These are phyloP conservation scores for Aspergillus sp. DNA, from an alignment of 2,329 filamentous ascomycete genomes.

Conservation along the genomic window DNA sequence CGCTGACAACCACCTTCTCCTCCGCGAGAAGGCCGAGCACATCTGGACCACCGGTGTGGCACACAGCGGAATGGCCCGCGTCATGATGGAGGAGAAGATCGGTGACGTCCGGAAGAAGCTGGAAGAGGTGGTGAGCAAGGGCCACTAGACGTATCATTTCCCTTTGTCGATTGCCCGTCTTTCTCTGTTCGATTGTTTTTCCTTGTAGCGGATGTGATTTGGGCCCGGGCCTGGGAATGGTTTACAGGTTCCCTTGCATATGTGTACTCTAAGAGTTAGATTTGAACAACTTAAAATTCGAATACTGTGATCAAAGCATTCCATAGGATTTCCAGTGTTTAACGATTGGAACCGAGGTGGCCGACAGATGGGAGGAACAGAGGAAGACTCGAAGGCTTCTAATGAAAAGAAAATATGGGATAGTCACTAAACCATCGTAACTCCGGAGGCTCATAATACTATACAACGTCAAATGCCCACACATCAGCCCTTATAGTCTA, in stretches of 20 bases:
- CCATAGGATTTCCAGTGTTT: not conserved
- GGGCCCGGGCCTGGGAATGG: conserved; percentile 7
- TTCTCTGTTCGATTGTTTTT: conserved; percentile 6
- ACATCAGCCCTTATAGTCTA: not conserved
- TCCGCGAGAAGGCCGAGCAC: conserved; percentile 66
- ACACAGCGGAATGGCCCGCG: conserved; percentile 67
- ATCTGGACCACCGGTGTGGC: conserved; percentile 71
- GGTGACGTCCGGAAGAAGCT: conserved; percentile 70
- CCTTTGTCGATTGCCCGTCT: conserved; percentile 1
- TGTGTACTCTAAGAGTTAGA: conserved; percentile 16
- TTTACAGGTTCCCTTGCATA: conserved; percentile 14
- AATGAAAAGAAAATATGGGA: conserved; percentile 5
- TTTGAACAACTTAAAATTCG: conserved; percentile 2
- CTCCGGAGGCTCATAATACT: conserved; percentile 6
- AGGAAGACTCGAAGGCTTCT: too few relatives aligned
- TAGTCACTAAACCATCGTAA: conserved; percentile 7
- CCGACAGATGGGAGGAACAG: too few relatives aligned
- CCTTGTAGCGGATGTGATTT: conserved; percentile 11
- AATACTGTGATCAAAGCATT: not conserved
- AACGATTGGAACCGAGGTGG: not conserved
- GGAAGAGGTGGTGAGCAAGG: conserved; percentile 89
- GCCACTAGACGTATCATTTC: conserved; percentile 56
- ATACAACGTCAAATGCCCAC: conserved; percentile 2
- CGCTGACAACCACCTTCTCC: conserved; percentile 73
- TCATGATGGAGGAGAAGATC: conserved; percentile 78